Conservation (phyloP, 495 filamentous ascomycete genomes). For the Aspergillus steynii region DNA sequence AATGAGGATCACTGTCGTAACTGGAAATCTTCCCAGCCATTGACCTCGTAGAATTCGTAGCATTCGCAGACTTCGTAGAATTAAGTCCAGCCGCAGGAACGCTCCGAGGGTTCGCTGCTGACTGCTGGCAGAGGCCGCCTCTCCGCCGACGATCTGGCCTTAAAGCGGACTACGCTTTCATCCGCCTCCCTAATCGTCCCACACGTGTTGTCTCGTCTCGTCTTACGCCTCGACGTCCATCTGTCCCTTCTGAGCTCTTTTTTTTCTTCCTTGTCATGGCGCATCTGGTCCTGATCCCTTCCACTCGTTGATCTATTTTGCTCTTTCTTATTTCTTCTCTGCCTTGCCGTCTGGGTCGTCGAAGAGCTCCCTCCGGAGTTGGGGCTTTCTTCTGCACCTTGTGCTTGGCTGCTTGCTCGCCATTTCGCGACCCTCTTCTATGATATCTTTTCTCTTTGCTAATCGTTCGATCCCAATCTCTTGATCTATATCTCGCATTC, state of each 20-base stretch:
- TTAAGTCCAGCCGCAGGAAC: too few relatives aligned
- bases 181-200: constrained; percentile 28
- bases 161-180: constrained; percentile 35
- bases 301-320: constrained; percentile 42
- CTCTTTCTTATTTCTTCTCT: constrained; percentile 15
- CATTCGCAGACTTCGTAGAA: too few relatives aligned
- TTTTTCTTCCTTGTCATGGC: constrained; percentile 39
- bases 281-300: constrained; percentile 21
- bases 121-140: not conserved
- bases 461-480: not conserved
- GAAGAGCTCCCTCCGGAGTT: constrained; percentile 15
- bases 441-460: constrained; percentile 4
- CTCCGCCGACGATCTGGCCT: constrained; percentile 36
- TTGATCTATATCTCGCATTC: constrained; percentile 5
- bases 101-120: not conserved
- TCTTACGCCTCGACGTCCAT: constrained; percentile 14
- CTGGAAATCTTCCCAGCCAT: too few relatives aligned
- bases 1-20: too few relatives aligned
- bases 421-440: constrained; percentile 2
- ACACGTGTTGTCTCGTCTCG: constrained; percentile 24
- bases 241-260: constrained; percentile 20
- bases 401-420: constrained; percentile 1
- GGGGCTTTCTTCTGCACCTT: constrained; percentile 9
- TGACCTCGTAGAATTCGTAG: too few relatives aligned
- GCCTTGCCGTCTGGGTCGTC: constrained; percentile 6